A percentile compares a stretch with the other conserved stretches of the same genome.
phyloP scores from a whole-genome alignment of 495 filamentous ascomycete species.

The Xylaria telfairii region DNA sequence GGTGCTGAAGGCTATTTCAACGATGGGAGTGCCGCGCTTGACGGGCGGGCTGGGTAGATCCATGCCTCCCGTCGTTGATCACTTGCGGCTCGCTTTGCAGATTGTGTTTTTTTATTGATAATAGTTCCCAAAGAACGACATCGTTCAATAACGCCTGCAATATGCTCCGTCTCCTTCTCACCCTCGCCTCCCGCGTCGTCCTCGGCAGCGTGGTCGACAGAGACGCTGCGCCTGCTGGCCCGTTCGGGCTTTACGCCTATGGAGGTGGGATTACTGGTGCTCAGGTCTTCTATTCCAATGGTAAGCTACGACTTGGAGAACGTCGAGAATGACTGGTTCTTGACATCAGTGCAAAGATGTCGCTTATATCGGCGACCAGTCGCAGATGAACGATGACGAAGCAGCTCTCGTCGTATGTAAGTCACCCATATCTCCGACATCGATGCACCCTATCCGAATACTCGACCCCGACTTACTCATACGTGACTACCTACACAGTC shows the following conservation, averaged over 20 bases:
- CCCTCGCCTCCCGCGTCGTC: neutral
- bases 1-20: neutral
- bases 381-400: constrained; percentile 16
- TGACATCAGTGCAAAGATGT: neutral
- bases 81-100: neutral
- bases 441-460: neutral
- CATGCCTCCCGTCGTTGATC: neutral
- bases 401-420: constrained; percentile 18
- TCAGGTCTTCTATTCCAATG: constrained; percentile 16
- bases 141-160: neutral
- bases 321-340: neutral
- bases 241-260: constrained; percentile 17
- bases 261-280: constrained; percentile 1
- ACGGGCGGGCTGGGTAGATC: neutral
- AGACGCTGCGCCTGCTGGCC: neutral
- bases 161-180: neutral
- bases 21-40: neutral
- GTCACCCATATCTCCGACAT: neutral
- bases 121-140: neutral
- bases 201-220: neutral
- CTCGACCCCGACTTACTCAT: neutral
- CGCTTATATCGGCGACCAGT: constrained; percentile 20
- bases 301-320: neutral
- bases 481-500: neutral
- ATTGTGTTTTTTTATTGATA: neutral